phyloP scores from a whole-genome alignment of 2,329 filamentous ascomycete species.

The Leptosphaerulina australis region DNA sequence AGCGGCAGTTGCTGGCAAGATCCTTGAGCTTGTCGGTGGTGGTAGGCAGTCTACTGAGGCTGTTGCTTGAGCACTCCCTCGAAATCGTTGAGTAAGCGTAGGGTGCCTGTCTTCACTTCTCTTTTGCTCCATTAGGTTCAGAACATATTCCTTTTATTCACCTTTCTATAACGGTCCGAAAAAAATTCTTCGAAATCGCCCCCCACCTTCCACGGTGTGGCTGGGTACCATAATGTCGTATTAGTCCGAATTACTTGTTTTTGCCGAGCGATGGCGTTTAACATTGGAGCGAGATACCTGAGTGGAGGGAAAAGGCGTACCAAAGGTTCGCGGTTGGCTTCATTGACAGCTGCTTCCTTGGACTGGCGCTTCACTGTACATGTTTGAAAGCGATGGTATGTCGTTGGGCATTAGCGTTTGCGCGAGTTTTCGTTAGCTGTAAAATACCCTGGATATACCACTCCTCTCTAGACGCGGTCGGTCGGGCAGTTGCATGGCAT shows the following conservation, averaged over 20 bases:
- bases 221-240: conserved; percentile 22
- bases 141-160: conserved; percentile 15
- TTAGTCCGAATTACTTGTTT: not conserved
- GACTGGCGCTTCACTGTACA: not conserved
- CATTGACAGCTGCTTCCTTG: conserved; percentile 3
- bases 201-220: conserved; percentile 25
- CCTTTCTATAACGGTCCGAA: conserved; percentile 27
- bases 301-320: conserved; percentile 13
- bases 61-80: conserved; percentile 15
- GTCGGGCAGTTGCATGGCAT: not conserved
- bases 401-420: conserved; percentile 22
- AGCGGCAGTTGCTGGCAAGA: conserved; percentile 88
- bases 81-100: not conserved
- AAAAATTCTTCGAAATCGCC: conserved; percentile 23
- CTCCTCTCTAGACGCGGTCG: conserved; percentile 41
- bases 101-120: conserved; percentile 16
- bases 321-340: conserved; percentile 3
- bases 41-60: conserved; percentile 37
- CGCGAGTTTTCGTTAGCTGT: conserved; percentile 28
- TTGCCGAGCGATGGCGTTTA: conserved; percentile 35
- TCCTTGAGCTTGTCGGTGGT: conserved; percentile 76
- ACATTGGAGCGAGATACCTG: conserved; percentile 21
- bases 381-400: conserved; percentile 23
- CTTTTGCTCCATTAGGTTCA: conserved; percentile 9
- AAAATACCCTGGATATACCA: conserved; percentile 47